Conservation (phyloP, 176 grass and related monocot species). For the Hyparrhenia diplandra region DNA sequence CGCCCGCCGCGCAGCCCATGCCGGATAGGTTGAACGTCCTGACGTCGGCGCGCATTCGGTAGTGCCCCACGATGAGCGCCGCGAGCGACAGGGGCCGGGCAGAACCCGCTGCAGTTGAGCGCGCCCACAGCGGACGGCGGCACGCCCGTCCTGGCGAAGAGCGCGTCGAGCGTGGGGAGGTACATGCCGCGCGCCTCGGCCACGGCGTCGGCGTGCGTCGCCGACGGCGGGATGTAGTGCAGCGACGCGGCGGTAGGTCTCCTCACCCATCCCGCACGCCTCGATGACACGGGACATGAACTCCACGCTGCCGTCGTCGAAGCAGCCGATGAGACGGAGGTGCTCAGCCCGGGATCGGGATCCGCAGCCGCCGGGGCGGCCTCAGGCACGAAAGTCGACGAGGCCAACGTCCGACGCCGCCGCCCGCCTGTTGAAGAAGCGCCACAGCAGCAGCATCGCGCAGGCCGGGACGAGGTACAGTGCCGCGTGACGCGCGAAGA, state of each 20-base stretch:
- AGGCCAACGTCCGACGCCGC: no score
- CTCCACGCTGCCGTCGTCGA: slow-evolving; percentile 55
- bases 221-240: slow-evolving; percentile 45
- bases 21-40: slow-evolving; percentile 61
- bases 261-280: slow-evolving; percentile 57
- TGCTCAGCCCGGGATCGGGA: slow-evolving; percentile 63
- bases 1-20: slow-evolving; percentile 73
- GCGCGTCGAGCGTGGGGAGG: slow-evolving; percentile 46
- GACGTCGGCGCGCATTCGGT: slow-evolving; percentile 55
- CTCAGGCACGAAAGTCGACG: no score
- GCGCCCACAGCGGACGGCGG: slow-evolving; percentile 44
- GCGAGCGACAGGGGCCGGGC: slow-evolving; percentile 59
- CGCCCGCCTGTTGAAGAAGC: no score
- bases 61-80: slow-evolving; percentile 36
- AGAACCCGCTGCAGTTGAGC: slow-evolving; percentile 62
- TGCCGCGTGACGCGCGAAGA: no score
- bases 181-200: slow-evolving; percentile 50
- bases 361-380: no score
- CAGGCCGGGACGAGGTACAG: no score
- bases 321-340: slow-evolving; percentile 52
- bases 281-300: slow-evolving; percentile 57
- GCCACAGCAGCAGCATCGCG: no score
- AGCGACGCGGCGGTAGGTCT: slow-evolving; percentile 60
- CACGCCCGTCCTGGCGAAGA: slow-evolving; percentile 49
- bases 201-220: slow-evolving; percentile 37